Conservation (phyloP, 2,329 filamentous ascomycete species). For the Phyllosticta citrichinensis region DNA sequence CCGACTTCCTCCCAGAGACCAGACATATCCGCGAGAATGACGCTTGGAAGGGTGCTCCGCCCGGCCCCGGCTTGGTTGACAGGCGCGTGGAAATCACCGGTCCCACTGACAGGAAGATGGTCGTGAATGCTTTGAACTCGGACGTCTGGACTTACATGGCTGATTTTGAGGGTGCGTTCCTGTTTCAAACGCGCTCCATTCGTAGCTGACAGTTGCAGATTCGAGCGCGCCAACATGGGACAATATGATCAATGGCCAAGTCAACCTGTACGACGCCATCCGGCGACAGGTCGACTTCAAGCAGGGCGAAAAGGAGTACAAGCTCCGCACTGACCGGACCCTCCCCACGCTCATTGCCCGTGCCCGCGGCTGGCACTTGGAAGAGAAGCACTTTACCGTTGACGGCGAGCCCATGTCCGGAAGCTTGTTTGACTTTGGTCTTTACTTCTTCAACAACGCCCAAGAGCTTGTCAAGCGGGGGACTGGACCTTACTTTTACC, state of each 20-base stretch:
- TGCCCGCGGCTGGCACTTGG: constrained; percentile 93
- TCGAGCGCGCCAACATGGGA: constrained; percentile 96
- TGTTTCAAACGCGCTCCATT: not conserved
- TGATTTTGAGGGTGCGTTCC: constrained; percentile 77
- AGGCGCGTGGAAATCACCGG: constrained; percentile 95
- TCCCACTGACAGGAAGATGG: constrained; percentile 97
- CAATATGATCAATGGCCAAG: constrained; percentile 97
- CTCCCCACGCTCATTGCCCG: constrained; percentile 89
- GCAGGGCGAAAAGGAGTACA: constrained; percentile 91
- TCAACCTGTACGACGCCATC: constrained; percentile 95
- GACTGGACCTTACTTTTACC: constrained; percentile 91
- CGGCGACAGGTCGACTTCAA: constrained; percentile 94
- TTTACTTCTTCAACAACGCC: constrained; percentile 99
- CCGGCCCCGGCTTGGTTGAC: constrained; percentile 86
- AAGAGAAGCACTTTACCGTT: constrained; percentile 95
- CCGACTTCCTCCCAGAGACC: constrained; percentile 93
- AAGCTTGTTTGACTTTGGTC: constrained; percentile 88
- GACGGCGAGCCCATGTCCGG: constrained; percentile 92
- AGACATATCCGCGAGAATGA: constrained; percentile 89
- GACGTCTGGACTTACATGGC: constrained; percentile 99
- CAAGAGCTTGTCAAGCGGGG: constrained; percentile 76
- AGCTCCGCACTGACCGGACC: constrained; percentile 80
- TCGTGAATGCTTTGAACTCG: constrained; percentile 91
- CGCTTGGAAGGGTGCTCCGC: constrained; percentile 85
- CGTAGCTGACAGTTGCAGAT: constrained; percentile 43